phyloP scores from a whole-genome alignment of 2,329 filamentous ascomycete genomes.

The Fusarium burgessii region DNA sequence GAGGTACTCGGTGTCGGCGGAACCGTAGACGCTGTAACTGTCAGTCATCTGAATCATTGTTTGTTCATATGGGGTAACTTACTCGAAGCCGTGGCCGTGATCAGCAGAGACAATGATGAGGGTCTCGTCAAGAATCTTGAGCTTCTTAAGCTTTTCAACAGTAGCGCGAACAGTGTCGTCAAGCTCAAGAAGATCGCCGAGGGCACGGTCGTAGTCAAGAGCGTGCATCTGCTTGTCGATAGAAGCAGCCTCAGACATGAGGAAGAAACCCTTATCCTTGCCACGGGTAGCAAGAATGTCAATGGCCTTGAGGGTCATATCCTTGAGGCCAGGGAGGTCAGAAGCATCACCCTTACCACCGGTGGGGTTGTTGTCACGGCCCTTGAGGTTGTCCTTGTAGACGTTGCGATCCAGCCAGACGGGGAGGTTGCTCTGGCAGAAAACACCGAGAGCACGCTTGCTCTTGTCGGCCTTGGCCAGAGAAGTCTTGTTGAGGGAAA shows the following conservation, averaged over 20 bases:
- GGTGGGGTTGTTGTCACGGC: conserved; percentile 75
- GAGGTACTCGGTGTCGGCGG: conserved; percentile 83
- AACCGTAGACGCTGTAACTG: conserved; percentile 72
- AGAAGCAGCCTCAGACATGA: conserved; percentile 87
- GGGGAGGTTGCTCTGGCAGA: conserved; percentile 79
- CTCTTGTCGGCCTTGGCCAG: conserved; percentile 68
- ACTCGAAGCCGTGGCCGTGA: conserved; percentile 88
- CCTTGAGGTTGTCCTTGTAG: conserved; percentile 76
- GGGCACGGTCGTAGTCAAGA: conserved; percentile 86
- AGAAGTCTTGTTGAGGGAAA: conserved; percentile 80
- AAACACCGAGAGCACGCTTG: conserved; percentile 79
- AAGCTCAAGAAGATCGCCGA: conserved; percentile 86
- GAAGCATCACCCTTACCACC: conserved; percentile 73
- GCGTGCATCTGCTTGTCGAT: conserved; percentile 93
- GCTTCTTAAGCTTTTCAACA: conserved; percentile 73
- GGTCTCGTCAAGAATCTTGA: conserved; percentile 78
- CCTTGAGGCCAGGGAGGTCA: conserved; percentile 85
- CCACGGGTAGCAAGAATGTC: conserved; percentile 78
- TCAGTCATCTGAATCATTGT: neutral
- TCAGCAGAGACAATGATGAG: conserved; percentile 86
- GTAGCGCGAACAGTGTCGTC: conserved; percentile 86
- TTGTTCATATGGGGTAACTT: neutral
- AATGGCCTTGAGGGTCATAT: conserved; percentile 90
- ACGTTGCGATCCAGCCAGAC: conserved; percentile 91
- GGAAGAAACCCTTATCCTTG: conserved; percentile 80